Evolutionary conservation across 2,329 filamentous ascomycete genomes (phyloP).

Genomic region (Curvularia verruculosa): DNA sequence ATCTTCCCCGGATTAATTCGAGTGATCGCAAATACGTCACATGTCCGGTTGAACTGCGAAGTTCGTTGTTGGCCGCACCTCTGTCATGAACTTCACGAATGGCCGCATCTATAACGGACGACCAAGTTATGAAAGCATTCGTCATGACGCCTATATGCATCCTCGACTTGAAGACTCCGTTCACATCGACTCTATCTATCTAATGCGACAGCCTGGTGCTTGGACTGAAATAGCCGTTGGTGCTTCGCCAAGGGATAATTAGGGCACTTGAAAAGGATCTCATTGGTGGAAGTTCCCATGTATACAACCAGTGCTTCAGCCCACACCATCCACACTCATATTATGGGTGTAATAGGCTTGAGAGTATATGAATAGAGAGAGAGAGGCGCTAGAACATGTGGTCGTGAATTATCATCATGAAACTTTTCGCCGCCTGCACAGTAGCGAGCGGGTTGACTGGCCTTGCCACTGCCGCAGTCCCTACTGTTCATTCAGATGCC

Average conservation of each 20-base stretch:
- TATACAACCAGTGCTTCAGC: not conserved
- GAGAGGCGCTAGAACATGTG: not conserved
- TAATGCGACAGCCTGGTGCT: not conserved
- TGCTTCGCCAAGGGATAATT: not conserved
- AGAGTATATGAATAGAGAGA: not conserved
- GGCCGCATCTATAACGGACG: not conserved
- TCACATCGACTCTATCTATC: no score
- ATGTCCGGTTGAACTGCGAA: slow-evolving; percentile 1
- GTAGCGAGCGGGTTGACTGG: not conserved
- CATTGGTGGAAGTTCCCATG: slow-evolving; percentile 7
- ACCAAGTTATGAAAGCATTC: not conserved
- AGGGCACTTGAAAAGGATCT: not conserved
- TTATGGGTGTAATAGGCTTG: not conserved
- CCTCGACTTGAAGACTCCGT: not conserved
- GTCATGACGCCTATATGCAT: no score
- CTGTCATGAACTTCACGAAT: not conserved
- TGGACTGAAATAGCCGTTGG: not conserved
- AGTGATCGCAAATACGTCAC: not conserved
- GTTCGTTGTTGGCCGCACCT: not conserved
- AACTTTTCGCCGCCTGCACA: not conserved
- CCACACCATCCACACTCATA: not conserved
- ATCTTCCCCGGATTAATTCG: slow-evolving; percentile 9
- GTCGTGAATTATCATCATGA: slow-evolving; percentile 9
- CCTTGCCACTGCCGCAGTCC: slow-evolving; percentile 3
- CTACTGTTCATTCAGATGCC: slow-evolving; percentile 31